Conservation (phyloP, 2,329 filamentous ascomycete species). For the Niveomyces coronatus region DNA sequence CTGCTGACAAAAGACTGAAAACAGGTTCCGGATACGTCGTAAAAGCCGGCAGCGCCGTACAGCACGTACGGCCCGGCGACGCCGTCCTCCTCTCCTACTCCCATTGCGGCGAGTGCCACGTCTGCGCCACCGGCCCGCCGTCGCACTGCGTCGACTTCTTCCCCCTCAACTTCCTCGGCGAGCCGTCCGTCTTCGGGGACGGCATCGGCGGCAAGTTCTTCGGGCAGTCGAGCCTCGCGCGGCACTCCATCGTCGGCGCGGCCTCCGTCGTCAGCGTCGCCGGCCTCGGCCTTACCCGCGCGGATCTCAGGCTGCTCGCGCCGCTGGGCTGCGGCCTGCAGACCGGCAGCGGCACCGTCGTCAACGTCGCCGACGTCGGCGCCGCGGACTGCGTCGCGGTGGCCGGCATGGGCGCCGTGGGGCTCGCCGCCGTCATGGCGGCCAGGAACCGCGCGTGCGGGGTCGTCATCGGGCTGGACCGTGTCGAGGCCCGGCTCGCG, state of each 20-base stretch:
- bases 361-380: slow-evolving; percentile 20
- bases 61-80: slow-evolving; percentile 40
- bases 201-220: slow-evolving; percentile 20
- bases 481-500: slow-evolving; percentile 17
- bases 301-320: slow-evolving; percentile 21
- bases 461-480: slow-evolving; percentile 21
- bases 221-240: slow-evolving; percentile 24
- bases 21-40: slow-evolving; percentile 37
- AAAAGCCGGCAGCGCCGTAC: slow-evolving; percentile 30
- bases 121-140: slow-evolving; percentile 33
- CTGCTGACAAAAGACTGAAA: not conserved
- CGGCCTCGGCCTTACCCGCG: slow-evolving; percentile 12
- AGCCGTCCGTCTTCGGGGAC: slow-evolving; percentile 12
- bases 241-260: slow-evolving; percentile 21
- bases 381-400: slow-evolving; percentile 20
- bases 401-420: slow-evolving; percentile 25
- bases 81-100: slow-evolving; percentile 39
- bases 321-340: slow-evolving; percentile 27
- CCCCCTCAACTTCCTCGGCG: slow-evolving; percentile 34
- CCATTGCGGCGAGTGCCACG: slow-evolving; percentile 30
- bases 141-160: slow-evolving; percentile 40
- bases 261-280: slow-evolving; percentile 21
- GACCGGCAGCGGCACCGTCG: slow-evolving; percentile 25
- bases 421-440: slow-evolving; percentile 25
- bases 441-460: slow-evolving; percentile 18